These are phyloP conservation scores for Collybiopsis confluens DNA, from an alignment of 768 basidiomycete species.

Conservation along the genomic window DNA sequence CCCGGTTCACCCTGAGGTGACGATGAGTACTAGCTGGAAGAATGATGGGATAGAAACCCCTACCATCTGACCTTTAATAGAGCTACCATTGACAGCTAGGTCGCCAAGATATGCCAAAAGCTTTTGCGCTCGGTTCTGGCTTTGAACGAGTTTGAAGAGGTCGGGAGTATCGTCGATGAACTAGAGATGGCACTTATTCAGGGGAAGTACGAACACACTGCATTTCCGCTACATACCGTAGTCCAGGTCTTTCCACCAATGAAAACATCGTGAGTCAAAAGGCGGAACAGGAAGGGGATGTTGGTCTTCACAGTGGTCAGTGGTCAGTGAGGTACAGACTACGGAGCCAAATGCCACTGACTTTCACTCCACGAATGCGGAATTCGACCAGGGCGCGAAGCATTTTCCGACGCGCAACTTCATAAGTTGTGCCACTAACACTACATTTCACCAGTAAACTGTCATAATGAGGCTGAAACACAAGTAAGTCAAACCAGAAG, in stretches of 20 bases:
- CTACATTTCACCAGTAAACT: constrained; percentile 95
- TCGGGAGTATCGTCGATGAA: constrained; percentile 99
- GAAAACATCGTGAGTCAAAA: constrained; percentile 95
- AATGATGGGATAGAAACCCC: constrained; percentile 7
- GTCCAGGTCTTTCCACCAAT: constrained; percentile 98
- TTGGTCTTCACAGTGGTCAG: constrained; percentile 79
- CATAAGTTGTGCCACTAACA: constrained; percentile 95
- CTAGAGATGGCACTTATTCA: constrained; percentile 34
- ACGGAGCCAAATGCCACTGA: constrained; percentile 19
- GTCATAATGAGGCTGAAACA: constrained; percentile 88
- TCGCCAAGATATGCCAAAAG: constrained; percentile 96
- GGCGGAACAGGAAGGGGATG: constrained; percentile 98
- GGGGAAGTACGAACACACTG: not conserved
- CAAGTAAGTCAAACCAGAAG: not conserved
- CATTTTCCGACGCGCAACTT: constrained; percentile 98
- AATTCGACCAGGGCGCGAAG: constrained; percentile 99
- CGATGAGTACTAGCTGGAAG: not conserved
- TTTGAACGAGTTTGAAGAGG: constrained; percentile 96
- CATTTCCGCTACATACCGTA: constrained; percentile 47
- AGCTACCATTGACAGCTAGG: constrained; percentile 95
- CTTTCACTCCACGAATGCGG: constrained; percentile 98
- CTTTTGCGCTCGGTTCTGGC: constrained; percentile 98
- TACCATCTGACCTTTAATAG: constrained; percentile 90
- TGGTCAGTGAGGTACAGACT: not conserved
- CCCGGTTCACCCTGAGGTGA: constrained; percentile 76